Conservation (phyloP, 768 basidiomycete species). For the Leccinellum luteum region DNA sequence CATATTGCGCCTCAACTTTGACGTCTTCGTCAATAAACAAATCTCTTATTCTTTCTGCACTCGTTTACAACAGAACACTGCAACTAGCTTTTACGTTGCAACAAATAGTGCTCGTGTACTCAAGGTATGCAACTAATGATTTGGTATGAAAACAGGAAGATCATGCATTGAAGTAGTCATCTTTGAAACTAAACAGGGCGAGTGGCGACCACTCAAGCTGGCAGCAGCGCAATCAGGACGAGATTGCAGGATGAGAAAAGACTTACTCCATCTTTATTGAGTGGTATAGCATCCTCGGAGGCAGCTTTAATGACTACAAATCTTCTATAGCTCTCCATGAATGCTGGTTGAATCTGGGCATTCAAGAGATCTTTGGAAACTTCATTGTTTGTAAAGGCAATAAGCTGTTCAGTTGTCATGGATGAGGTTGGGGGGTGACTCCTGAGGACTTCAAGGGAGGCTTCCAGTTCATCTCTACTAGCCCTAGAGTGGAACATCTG, state of each 20-base stretch:
- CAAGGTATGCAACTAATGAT: background rate
- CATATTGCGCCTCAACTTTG: too few relatives aligned
- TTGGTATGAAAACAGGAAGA: background rate
- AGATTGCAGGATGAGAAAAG: background rate
- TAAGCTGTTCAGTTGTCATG: conserved; percentile 34
- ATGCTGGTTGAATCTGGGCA: conserved; percentile 61
- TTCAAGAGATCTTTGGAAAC: conserved; percentile 46
- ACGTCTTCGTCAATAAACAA: background rate
- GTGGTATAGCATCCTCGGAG: conserved; percentile 27
- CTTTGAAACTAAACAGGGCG: conserved; percentile 53
- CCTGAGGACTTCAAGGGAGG: conserved; percentile 33
- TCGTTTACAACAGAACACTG: background rate
- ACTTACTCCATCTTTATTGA: conserved; percentile 47
- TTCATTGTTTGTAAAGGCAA: conserved; percentile 40
- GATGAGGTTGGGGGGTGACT: conserved; percentile 30
- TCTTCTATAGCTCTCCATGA: conserved; percentile 62
- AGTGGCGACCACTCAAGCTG: conserved; percentile 58
- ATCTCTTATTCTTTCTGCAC: background rate
- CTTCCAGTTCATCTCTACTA: conserved; percentile 41
- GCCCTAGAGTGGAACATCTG: conserved; percentile 14
- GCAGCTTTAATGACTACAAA: conserved; percentile 56
- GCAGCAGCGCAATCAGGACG: conserved; percentile 1
- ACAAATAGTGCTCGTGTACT: background rate
- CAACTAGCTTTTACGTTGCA: background rate
- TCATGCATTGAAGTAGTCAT: conserved; percentile 44